Percentiles rank a stretch among this genome's conserved stretches.
Conservation (phyloP, 2,329 filamentous ascomycete genomes). For the Scedosporium dehoogii region DNA sequence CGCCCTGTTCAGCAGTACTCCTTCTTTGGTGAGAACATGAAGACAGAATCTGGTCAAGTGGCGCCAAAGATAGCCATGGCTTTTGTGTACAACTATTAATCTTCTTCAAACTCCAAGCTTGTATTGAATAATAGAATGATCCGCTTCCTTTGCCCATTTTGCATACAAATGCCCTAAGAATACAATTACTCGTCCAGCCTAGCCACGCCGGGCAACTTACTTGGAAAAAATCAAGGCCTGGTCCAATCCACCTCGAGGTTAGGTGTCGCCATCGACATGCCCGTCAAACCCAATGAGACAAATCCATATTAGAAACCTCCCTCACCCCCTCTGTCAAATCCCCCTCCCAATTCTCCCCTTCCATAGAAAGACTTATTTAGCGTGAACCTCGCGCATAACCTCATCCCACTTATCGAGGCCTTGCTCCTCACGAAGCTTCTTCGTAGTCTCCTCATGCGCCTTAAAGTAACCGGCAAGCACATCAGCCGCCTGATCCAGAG, state of each 20-base stretch:
- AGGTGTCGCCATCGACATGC: too few species aligned
- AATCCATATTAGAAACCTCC: too few species aligned
- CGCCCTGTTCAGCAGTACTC: too few species aligned
- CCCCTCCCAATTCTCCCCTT: too few species aligned
- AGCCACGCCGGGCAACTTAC: background rate
- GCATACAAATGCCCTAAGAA: background rate
- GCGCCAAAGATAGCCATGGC: too few species aligned
- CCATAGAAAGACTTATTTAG: background rate
- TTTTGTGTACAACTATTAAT: too few species aligned
- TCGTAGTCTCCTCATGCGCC: conserved; percentile 7
- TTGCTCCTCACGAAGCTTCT: background rate
- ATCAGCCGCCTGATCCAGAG: conserved; percentile 1
- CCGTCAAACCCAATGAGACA: too few species aligned
- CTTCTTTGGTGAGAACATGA: too few species aligned
- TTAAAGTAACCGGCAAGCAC: conserved; percentile 8
- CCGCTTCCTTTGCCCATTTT: background rate
- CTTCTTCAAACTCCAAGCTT: too few species aligned
- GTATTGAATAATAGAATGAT: background rate
- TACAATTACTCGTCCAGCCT: background rate
- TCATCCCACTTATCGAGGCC: background rate
- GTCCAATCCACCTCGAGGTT: too few species aligned
- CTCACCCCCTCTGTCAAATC: too few species aligned
- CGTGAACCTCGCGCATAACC: background rate
- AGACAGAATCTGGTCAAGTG: too few species aligned
- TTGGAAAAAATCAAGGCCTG: background rate